phyloP scores from a whole-genome alignment of 2,329 filamentous ascomycete genomes.

The Cytospora piceae region DNA sequence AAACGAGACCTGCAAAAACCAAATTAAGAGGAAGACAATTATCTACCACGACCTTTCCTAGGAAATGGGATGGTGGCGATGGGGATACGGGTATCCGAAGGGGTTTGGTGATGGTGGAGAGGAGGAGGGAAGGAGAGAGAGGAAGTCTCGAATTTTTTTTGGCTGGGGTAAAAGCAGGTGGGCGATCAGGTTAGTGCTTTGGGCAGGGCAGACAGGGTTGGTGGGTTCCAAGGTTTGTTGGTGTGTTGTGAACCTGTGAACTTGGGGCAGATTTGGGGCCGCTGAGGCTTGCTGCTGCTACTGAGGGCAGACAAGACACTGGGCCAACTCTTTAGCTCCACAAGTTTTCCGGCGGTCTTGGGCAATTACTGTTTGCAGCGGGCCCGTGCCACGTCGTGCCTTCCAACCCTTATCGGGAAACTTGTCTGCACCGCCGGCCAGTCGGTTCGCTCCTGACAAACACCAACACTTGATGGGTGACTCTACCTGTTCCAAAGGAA shows the following conservation, averaged over 20 bases:
- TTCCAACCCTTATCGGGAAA: constrained; percentile 1
- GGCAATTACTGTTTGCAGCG: neutral
- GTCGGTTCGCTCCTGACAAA: neutral
- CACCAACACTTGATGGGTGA: neutral
- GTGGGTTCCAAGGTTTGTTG: constrained; percentile 5
- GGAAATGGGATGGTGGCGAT: constrained; percentile 31
- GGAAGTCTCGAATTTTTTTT: constrained; percentile 30
- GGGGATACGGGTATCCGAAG: constrained; percentile 27
- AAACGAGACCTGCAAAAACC: constrained; percentile 27
- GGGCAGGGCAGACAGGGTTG: constrained; percentile 24
- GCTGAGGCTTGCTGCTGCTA: neutral
- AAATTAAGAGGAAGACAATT: constrained; percentile 24
- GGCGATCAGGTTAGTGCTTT: constrained; percentile 22
- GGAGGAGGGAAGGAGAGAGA: constrained; percentile 20
- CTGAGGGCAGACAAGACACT: constrained; percentile 8
- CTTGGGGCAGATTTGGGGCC: neutral
- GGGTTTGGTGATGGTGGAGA: constrained; percentile 22
- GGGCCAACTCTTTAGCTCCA: neutral
- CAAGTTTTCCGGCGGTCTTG: neutral
- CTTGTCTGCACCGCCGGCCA: neutral
- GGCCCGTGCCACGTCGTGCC: neutral
- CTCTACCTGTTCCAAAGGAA: too few species aligned
- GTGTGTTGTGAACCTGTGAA: constrained; percentile 10
- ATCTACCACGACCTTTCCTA: constrained; percentile 30
- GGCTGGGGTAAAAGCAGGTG: constrained; percentile 22